Conservation (phyloP, 441 rosid genomes). For the Gossypium davidsonii region DNA sequence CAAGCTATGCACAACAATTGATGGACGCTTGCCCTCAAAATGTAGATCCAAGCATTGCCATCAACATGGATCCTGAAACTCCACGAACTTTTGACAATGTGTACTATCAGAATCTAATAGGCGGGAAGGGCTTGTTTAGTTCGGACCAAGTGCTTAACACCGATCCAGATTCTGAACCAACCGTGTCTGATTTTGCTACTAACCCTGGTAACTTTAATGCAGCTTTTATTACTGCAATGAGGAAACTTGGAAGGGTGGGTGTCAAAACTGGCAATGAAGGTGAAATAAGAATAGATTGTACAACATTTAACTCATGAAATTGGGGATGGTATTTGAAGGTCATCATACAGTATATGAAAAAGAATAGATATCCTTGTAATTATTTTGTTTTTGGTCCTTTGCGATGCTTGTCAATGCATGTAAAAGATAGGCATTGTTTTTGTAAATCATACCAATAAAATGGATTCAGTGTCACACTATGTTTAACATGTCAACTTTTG, state of each 20-base stretch:
- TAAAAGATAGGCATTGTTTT: not conserved
- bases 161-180: not conserved
- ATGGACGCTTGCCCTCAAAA: not conserved
- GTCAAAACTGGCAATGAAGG: not conserved
- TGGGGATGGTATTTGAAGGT: constrained; percentile 19
- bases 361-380: too few relatives aligned
- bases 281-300: not conserved
- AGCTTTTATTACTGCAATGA: not conserved
- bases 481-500: not conserved
- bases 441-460: not conserved
- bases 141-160: not conserved
- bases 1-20: not conserved
- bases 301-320: constrained; percentile 33
- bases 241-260: not conserved
- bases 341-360: too few relatives aligned
- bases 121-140: not conserved
- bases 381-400: not conserved
- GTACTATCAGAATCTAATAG: not conserved
- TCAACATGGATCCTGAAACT: not conserved
- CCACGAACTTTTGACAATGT: not conserved
- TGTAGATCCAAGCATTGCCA: not conserved
- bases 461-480: not conserved
- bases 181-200: not conserved
- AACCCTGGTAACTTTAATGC: not conserved
- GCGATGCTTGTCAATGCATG: not conserved